These are phyloP conservation scores for Allomyces javanicus DNA, from an alignment of 192 early-diverging fungal species.

Conservation along the genomic window DNA sequence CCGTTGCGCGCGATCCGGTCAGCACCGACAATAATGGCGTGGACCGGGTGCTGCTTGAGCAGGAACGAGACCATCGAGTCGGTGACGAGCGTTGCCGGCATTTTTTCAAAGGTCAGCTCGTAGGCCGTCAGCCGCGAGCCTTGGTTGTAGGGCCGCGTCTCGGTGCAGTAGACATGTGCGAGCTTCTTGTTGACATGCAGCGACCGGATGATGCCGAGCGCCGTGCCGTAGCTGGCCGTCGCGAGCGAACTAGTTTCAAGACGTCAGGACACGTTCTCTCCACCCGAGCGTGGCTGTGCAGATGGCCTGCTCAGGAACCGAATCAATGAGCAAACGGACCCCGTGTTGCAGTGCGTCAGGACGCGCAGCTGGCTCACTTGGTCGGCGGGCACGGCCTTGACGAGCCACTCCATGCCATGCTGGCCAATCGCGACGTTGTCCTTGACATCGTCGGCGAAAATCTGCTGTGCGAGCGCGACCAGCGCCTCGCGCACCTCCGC, in stretches of 20 bases:
- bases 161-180: conserved; percentile 74
- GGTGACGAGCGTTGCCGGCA: conserved; percentile 75
- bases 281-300: not conserved
- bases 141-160: conserved; percentile 97
- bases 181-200: conserved; percentile 32
- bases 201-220: conserved; percentile 77
- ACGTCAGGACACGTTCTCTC: not conserved
- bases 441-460: conserved; percentile 64
- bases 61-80: conserved; percentile 83
- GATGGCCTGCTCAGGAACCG: not conserved
- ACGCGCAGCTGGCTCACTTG: conserved; percentile 26
- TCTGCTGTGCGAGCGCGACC: conserved; percentile 49
- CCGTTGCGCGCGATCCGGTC: conserved; percentile 92
- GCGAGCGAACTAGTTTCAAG: conserved; percentile 33
- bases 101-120: conserved; percentile 79
- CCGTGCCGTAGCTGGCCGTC: conserved; percentile 74
- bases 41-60: conserved; percentile 35
- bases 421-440: conserved; percentile 77
- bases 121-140: conserved; percentile 86
- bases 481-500: conserved; percentile 37
- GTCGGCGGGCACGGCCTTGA: conserved; percentile 20
- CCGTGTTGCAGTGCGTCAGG: conserved; percentile 96
- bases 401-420: conserved; percentile 54
- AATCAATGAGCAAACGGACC: conserved; percentile 16
- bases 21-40: conserved; percentile 86